These are phyloP conservation scores for Fonsecaea nubica DNA, from an alignment of 2,329 filamentous ascomycete species.

Conservation along the genomic window DNA sequence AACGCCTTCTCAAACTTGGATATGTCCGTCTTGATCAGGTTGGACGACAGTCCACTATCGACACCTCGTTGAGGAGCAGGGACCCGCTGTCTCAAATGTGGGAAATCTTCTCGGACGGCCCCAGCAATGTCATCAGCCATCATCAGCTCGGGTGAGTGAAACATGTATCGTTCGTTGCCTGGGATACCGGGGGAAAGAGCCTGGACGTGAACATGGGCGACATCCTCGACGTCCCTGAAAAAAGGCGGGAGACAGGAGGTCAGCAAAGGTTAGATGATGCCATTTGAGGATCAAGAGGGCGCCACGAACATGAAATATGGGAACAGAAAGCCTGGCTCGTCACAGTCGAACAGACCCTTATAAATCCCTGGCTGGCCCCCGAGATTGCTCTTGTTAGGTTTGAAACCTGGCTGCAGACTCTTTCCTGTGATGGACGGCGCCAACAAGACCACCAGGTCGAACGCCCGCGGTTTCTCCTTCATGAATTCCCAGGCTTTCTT, in stretches of 20 bases:
- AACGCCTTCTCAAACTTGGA: slow-evolving; percentile 25
- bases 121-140: slow-evolving; percentile 4
- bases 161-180: slow-evolving; percentile 23
- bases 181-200: slow-evolving; percentile 18
- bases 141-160: slow-evolving; percentile 24
- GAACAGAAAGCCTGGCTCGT: slow-evolving; percentile 21
- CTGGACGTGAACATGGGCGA: slow-evolving; percentile 22
- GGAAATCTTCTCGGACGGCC: slow-evolving; percentile 22
- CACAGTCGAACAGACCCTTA: slow-evolving; percentile 19
- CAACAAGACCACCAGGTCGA: slow-evolving; percentile 21
- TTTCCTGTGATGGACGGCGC: slow-evolving; percentile 23
- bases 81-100: slow-evolving; percentile 18
- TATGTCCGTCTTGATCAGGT: slow-evolving; percentile 21
- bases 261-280: neutral
- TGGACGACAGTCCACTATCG: neutral
- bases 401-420: slow-evolving; percentile 17
- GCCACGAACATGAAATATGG: slow-evolving; percentile 22
- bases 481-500: slow-evolving; percentile 26
- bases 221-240: slow-evolving; percentile 24
- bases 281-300: neutral
- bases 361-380: slow-evolving; percentile 24
- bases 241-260: neutral
- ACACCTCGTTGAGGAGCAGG: slow-evolving; percentile 13
- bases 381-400: slow-evolving; percentile 13
- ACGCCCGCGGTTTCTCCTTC: slow-evolving; percentile 3